Evolutionary conservation across 768 basidiomycete genomes (phyloP).

Genomic region (Mrakia frigida): DNA sequence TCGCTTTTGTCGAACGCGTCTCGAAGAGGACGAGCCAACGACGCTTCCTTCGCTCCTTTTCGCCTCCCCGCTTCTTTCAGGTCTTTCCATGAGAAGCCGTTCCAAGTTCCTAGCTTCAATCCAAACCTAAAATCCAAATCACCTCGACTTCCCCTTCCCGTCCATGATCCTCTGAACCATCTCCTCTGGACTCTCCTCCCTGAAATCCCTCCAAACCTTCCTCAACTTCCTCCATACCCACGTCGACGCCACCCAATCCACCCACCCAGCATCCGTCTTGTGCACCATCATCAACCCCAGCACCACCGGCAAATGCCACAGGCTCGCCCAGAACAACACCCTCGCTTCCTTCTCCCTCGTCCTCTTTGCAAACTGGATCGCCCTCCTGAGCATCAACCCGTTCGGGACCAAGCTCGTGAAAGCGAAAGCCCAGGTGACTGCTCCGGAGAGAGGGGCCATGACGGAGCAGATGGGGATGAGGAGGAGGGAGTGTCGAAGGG

Average conservation of each 20-base stretch:
- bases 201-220: conserved; percentile 17
- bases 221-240: conserved; percentile 9
- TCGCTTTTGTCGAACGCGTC: too few relatives aligned
- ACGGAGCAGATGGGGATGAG: conserved; percentile 72
- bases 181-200: conserved; percentile 1
- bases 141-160: neutral
- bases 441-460: conserved; percentile 77
- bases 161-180: conserved; percentile 10
- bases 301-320: conserved; percentile 87
- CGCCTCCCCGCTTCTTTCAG: too few relatives aligned
- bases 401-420: conserved; percentile 72
- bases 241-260: conserved; percentile 11
- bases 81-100: too few relatives aligned
- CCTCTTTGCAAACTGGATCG: conserved; percentile 67
- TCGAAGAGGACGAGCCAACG: too few relatives aligned
- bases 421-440: conserved; percentile 88
- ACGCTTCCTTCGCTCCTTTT: too few relatives aligned
- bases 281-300: conserved; percentile 92
- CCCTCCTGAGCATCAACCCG: conserved; percentile 58
- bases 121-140: too few relatives aligned
- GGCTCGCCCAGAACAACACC: conserved; percentile 66
- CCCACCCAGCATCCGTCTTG: conserved; percentile 57
- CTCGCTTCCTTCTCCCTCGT: conserved; percentile 72
- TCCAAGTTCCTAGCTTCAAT: too few relatives aligned
- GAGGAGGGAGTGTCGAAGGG: conserved; percentile 72